phyloP scores from a whole-genome alignment of 1,284 basidiomycete genomes.

The Cerrena zonata region DNA sequence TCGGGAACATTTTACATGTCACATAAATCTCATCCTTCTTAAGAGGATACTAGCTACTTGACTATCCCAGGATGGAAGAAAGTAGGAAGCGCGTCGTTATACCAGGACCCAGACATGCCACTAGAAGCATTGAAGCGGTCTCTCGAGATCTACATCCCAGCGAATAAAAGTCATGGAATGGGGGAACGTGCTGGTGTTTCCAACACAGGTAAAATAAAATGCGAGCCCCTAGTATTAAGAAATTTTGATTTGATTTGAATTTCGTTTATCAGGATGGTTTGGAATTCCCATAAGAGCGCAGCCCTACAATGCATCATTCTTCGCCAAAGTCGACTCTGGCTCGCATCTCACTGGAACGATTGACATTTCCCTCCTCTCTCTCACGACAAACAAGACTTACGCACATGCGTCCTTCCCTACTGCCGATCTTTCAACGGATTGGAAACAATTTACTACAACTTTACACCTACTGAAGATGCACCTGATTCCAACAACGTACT shows the following conservation, averaged over 20 bases:
- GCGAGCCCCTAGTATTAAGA: no score
- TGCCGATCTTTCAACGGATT: not conserved
- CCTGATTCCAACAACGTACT: conserved; percentile 9
- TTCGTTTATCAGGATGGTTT: not conserved
- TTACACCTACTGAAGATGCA: conserved; percentile 6
- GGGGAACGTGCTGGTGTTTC: conserved; percentile 3
- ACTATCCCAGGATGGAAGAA: conserved; percentile 6
- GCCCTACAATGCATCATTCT: conserved; percentile 5
- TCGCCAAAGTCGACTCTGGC: conserved; percentile 4
- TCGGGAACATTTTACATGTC: not conserved
- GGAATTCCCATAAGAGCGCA: not conserved
- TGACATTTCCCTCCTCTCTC: not conserved
- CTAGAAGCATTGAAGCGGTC: conserved; percentile 3
- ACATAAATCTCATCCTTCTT: no score
- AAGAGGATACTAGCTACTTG: conserved; percentile 3
- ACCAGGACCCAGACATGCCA: conserved; percentile 6
- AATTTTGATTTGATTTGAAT: no score
- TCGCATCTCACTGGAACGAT: conserved; percentile 3
- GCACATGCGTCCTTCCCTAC: not conserved
- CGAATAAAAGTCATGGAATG: not conserved
- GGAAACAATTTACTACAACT: conserved; percentile 6
- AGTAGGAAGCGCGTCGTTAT: conserved; percentile 3
- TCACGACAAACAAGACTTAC: not conserved
- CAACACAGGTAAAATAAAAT: not conserved
- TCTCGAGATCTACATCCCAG: conserved; percentile 5